Base-by-base conservation (phyloP, 192 early-diverging fungal genomes). In the Chytriomyces hyalinus region DNA sequence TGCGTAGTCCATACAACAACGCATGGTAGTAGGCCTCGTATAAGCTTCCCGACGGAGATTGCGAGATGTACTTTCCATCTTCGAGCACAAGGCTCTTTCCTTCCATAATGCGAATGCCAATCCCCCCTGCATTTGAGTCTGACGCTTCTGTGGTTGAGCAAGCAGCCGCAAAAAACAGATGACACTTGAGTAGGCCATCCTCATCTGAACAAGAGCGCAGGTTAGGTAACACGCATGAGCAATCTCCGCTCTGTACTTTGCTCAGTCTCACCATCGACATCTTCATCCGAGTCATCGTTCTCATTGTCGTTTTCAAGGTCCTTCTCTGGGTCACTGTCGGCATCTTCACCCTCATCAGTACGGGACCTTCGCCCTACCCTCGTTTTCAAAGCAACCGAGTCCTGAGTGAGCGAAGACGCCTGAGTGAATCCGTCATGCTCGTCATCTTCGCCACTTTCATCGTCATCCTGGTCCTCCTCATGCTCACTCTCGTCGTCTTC, bases 391-490 rank as follows among this genome's bases (percentile, higher is more conserved):
- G 62, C 62, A 20, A 59, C 15, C 62, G 62, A 64, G 22, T 64
- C 24, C 62, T 64, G 62, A 20, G 62, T 64, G 22, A 64, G 11
- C 22, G 62, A 46, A 6, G 28, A n/a, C 4, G n/a, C n/a, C 3
- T 6, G 17, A 15, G 36, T 46, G 66, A 47, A 13, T 68, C 45
- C 51, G 48, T 17, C 49, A 59, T 57, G 24, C n/a, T 49, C 69
- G 7, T 49, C 49, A 36, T 71, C 50, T n/a, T 71, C 51, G 49
- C 28, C 70, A 20, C 59, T 51, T 6, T n/a, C 53, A 20, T 71
- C 48, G 49, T 71, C 70, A 51, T 71, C 70, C 17, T 20, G 9
- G 24, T 71, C 70, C 61, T 45, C 73, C 17, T 75, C 73, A 43
- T 46, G 10, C 7, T 69, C 73, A 20, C 15, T 20, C 24, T 44